phyloP scores from a whole-genome alignment of 2,329 filamentous ascomycete genomes.

The Colletotrichum horii region DNA sequence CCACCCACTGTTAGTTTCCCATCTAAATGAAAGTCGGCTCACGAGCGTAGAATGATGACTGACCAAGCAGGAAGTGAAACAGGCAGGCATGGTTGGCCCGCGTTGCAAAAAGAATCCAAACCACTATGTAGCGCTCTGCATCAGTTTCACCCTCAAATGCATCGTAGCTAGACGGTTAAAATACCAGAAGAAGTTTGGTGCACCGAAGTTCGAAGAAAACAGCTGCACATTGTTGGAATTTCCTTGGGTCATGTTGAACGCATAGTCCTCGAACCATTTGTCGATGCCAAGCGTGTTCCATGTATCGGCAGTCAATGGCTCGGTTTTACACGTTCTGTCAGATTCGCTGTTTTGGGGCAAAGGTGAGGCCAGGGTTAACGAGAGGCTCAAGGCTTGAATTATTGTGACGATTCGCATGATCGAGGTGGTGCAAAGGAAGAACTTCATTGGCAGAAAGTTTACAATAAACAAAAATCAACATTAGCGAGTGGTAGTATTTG shows the following conservation, averaged over 20 bases:
- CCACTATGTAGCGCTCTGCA: neutral
- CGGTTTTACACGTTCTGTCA: neutral
- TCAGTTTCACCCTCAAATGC: neutral
- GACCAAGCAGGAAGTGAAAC: neutral
- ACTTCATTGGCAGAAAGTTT: no score
- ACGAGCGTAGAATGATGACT: no score
- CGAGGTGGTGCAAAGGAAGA: no score
- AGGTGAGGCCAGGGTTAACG: neutral
- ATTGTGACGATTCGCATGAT: no score
- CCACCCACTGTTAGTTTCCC: no score
- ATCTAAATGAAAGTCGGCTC: no score
- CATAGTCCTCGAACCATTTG: neutral
- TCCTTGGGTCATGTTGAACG: neutral
- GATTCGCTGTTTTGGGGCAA: neutral
- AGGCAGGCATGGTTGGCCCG: neutral
- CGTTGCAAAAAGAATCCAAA: slow-evolving; percentile 1
- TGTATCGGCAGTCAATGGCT: neutral
- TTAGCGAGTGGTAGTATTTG: no score
- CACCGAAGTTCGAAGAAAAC: neutral
- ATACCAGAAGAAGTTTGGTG: slow-evolving; percentile 12
- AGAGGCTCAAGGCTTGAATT: no score
- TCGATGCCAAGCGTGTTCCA: neutral
- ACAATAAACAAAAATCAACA: no score
- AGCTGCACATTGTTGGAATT: neutral
- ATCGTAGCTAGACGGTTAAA: neutral